A percentile compares a stretch with the other conserved stretches of the same genome.
Conservation (phyloP, 2,329 filamentous ascomycete genomes). For the Sarocladium strictum region DNA sequence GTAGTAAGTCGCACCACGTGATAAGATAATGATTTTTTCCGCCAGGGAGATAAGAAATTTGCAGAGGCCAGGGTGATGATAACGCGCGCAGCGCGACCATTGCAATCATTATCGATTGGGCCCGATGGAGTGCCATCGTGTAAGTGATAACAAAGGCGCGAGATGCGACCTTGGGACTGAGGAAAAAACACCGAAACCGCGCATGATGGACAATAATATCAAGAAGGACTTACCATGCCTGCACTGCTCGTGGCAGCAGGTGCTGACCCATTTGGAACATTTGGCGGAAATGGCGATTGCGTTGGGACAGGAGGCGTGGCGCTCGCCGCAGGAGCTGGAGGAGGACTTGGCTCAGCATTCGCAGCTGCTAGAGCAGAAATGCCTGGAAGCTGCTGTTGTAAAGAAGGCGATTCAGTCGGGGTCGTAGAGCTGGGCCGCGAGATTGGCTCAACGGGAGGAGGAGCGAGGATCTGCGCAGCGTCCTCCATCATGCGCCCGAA, state of each 20-base stretch:
- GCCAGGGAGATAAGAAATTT: constrained; percentile 12
- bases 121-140: constrained; percentile 7
- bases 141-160: constrained; percentile 5
- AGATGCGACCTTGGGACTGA: neutral
- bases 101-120: constrained; percentile 11
- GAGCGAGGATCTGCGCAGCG: constrained; percentile 28
- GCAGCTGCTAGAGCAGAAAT: constrained; percentile 39
- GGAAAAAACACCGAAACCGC: neutral
- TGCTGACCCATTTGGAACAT: constrained; percentile 21
- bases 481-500: constrained; percentile 9
- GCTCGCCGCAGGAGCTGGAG: neutral
- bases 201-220: neutral
- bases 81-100: constrained; percentile 8
- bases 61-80: constrained; percentile 8
- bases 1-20: constrained; percentile 1
- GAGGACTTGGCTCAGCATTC: constrained; percentile 24
- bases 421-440: constrained; percentile 45
- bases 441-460: constrained; percentile 38
- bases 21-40: constrained; percentile 12
- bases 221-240: constrained; percentile 10
- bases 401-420: constrained; percentile 33
- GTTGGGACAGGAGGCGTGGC: constrained; percentile 2
- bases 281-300: constrained; percentile 1
- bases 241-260: constrained; percentile 24
- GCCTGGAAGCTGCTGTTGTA: constrained; percentile 29